Percentiles rank a stretch among this genome's conserved stretches.
Conservation (phyloP, 1,139 yeast species). For the Protomyces macrosporus region DNA sequence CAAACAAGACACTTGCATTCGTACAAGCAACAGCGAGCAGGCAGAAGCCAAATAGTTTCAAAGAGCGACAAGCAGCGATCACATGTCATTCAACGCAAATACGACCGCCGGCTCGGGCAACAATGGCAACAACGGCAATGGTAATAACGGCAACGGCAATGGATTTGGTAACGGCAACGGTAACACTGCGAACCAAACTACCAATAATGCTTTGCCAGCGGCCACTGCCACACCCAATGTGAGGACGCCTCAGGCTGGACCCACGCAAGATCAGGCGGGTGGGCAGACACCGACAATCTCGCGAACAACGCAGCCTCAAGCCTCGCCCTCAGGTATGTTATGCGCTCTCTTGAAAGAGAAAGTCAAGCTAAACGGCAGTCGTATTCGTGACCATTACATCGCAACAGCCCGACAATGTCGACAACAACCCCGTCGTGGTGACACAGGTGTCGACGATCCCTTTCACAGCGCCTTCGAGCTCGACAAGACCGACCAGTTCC, state of each 20-base stretch:
- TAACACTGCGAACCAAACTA: not conserved
- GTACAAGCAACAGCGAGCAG: no score
- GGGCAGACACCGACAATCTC: not conserved
- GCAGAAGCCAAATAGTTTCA: no score
- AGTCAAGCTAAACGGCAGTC: not conserved
- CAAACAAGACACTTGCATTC: no score
- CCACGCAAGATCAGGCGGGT: not conserved
- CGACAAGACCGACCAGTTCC: constrained; percentile 6
- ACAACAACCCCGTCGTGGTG: constrained; percentile 10
- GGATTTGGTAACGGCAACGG: not conserved
- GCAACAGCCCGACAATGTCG: constrained; percentile 3
- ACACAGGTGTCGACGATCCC: constrained; percentile 15
- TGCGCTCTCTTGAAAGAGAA: not conserved
- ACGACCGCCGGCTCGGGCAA: not conserved
- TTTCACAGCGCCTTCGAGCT: constrained; percentile 5
- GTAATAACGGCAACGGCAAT: not conserved
- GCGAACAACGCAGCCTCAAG: not conserved
- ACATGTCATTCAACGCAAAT: no score
- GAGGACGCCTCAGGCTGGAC: not conserved
- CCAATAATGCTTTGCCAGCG: not conserved
- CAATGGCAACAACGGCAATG: not conserved
- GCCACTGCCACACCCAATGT: not conserved
- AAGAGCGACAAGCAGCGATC: no score
- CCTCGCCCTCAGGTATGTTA: not conserved
- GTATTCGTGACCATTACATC: constrained; percentile 20